Evolutionary conservation across 768 basidiomycete species (phyloP), one percentile per base, ranked within the genome.

Genomic region (Solioccasus polychromus): DNA sequence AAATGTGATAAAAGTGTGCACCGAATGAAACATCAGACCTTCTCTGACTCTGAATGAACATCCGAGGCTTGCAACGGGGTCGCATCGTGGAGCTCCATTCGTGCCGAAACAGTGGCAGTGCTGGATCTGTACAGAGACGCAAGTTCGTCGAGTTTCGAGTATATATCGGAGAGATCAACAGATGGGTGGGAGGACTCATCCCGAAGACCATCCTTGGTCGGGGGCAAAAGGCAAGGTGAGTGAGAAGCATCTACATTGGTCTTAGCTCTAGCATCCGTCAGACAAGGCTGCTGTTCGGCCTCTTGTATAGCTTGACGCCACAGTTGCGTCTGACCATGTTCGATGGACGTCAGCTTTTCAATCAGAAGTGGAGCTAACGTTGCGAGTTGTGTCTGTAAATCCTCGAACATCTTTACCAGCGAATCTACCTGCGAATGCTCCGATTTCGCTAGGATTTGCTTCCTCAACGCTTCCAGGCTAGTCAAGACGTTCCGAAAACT

Each of bases 311-410:
- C 47, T 30, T 47, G 60, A 44, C 35, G 47, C 54, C 44, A 58
- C 24, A 47, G 44, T 50, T 48, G 55, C 14, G 35, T 25, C 35
- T 56, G 61, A 43, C 42, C 52, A n/a, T 48, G 60, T 52, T 57
- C 62, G 35, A 71, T 62, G 22, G 60, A 59, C 12, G 52, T 47
- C 14, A 71, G 55, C 44, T 64, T 70, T 25, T 61, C 62, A 20
- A 67, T 44, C 29, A 78, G 52, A 6, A 62, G 47, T 10, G 72
- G 68, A 28, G 74, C 58, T 28, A 73, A 62, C 8, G 57, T 56
- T 11, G 63, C 64, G 41, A 82, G 53, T n/a, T 68, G 70, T 3
- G 45, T 41, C 40, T 69, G 64, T 32, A 79, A 60, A 14, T 64
- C 72, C 23, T 70, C 71, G 30, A 78, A 52, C 44, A 67, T 67